Base-by-base conservation (phyloP, 1,284 basidiomycete species). In the Ceratobasidium sp. region DNA sequence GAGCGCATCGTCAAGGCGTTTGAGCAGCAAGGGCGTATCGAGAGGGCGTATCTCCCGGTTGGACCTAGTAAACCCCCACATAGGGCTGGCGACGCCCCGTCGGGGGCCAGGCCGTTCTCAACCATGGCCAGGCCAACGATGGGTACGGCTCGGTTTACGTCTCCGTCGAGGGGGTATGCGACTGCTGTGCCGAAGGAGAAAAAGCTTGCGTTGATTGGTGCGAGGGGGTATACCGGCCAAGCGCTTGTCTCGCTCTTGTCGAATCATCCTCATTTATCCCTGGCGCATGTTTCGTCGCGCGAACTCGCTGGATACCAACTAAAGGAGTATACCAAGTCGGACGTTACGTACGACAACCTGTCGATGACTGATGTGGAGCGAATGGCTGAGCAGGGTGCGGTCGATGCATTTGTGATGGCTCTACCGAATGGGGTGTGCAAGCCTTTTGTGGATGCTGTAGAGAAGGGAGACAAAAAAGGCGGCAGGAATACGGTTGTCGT, bases 321-420 rank as follows among this genome's bases (percentile, higher is more conserved):
- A 70, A 88, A 92, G 49, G 94, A 91, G 64, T 99, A 99, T 87
- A 91, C 90, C 81, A 98, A 97, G 86, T 86, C 90, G 0, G 80
- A 90, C 1, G 87, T 99, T 77, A 89, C 86, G 40, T 97, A 97
- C 87, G 91, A 91, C 78, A 95, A 97, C 86, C 89, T 98, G 20
- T 93, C 92, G 0, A 84, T 89, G 1, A 86, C 89, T 80, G 94
- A 97, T 81, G 93, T 98, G 10, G 91, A 95, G 84, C 88, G 87
- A 83, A 95, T 98, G 92, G 97, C 97, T 86, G 92, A 93, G 86
- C 88, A 91, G 77, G 93, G 94, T 33, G 93, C 94, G 83, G 95
- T 98, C 26, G 97, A 98, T 84, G 97, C 95, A 12, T 98, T 97
- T 96, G 91, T 99, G 78, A 97, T 98, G 95, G 97, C 97, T 0